Conservation (phyloP, 2,329 filamentous ascomycete species). For the Epichloe typhina region DNA sequence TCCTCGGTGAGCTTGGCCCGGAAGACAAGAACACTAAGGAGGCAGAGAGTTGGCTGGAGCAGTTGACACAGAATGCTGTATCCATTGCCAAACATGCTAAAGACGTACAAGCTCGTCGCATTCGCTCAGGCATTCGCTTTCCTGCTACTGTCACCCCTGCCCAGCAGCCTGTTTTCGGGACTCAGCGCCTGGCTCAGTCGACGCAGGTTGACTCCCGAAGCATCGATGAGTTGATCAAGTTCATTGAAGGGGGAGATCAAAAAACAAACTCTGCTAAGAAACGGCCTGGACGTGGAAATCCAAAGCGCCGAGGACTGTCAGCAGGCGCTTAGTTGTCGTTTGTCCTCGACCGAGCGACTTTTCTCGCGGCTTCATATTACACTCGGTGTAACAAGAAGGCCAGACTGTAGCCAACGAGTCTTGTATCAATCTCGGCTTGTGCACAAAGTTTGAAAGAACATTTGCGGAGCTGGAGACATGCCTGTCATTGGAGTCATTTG, state of each 20-base stretch:
- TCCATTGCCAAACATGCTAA: slow-evolving; percentile 89
- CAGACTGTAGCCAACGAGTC: not conserved
- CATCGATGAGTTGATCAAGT: slow-evolving; percentile 87
- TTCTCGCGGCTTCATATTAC: not conserved
- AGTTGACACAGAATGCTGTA: slow-evolving; percentile 90
- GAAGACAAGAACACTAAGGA: slow-evolving; percentile 98
- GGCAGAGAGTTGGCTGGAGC: slow-evolving; percentile 90
- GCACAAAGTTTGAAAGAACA: not conserved
- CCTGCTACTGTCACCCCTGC: slow-evolving; percentile 24
- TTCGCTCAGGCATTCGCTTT: slow-evolving; percentile 58
- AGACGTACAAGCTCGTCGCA: slow-evolving; percentile 62
- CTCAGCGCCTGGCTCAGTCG: slow-evolving; percentile 16
- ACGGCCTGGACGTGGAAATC: slow-evolving; percentile 38
- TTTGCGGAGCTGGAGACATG: not conserved
- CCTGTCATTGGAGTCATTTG: not conserved
- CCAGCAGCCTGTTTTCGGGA: slow-evolving; percentile 16
- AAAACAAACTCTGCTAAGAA: slow-evolving; percentile 43
- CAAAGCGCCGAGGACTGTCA: slow-evolving; percentile 35
- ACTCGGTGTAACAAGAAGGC: not conserved
- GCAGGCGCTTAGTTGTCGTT: not conserved
- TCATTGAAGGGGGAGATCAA: slow-evolving; percentile 72
- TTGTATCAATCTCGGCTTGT: not conserved
- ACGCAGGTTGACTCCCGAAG: slow-evolving; percentile 57
- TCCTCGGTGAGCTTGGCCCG: slow-evolving; percentile 72
- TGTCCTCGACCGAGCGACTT: not conserved